Evolutionary conservation across 2,329 filamentous ascomycete genomes (phyloP).

Genomic region (Fusarium annulatum): DNA sequence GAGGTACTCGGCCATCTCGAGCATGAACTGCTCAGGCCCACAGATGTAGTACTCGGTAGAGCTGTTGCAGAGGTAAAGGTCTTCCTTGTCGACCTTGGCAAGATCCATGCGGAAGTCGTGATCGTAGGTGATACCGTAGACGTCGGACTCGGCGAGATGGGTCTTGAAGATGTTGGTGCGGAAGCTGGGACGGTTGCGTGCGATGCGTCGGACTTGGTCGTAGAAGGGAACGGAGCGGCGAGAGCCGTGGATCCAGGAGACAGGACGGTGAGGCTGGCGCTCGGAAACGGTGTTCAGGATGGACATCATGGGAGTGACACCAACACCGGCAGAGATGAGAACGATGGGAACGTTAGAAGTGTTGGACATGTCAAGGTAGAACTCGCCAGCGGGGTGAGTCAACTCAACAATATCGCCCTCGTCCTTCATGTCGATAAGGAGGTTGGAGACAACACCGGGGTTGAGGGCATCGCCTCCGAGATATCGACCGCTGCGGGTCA

Average conservation of each 20-base stretch:
- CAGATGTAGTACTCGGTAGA: slow-evolving; percentile 66
- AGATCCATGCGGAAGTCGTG: slow-evolving; percentile 59
- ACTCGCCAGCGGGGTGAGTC: slow-evolving; percentile 74
- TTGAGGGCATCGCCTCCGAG: slow-evolving; percentile 53
- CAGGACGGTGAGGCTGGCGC: slow-evolving; percentile 57
- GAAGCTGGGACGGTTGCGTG: slow-evolving; percentile 51
- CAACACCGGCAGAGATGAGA: slow-evolving; percentile 70
- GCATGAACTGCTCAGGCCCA: slow-evolving; percentile 66
- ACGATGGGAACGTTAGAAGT: slow-evolving; percentile 59
- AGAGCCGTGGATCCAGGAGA: slow-evolving; percentile 71
- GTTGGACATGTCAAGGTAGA: slow-evolving; percentile 62
- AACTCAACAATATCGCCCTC: slow-evolving; percentile 72
- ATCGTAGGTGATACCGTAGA: slow-evolving; percentile 57
- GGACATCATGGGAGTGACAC: slow-evolving; percentile 68
- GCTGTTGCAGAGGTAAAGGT: slow-evolving; percentile 58
- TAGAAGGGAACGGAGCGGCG: slow-evolving; percentile 64
- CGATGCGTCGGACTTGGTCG: slow-evolving; percentile 60
- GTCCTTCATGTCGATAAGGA: slow-evolving; percentile 70
- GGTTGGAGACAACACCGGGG: slow-evolving; percentile 75
- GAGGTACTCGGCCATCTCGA: slow-evolving; percentile 60
- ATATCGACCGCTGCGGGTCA: slow-evolving; percentile 42
- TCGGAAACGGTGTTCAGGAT: slow-evolving; percentile 67
- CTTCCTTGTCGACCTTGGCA: slow-evolving; percentile 54
- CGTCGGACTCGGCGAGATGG: slow-evolving; percentile 57
- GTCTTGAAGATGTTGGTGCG: slow-evolving; percentile 62